Evolutionary conservation across 2,329 filamentous ascomycete species (phyloP).

Genomic region (Calycina marina): DNA sequence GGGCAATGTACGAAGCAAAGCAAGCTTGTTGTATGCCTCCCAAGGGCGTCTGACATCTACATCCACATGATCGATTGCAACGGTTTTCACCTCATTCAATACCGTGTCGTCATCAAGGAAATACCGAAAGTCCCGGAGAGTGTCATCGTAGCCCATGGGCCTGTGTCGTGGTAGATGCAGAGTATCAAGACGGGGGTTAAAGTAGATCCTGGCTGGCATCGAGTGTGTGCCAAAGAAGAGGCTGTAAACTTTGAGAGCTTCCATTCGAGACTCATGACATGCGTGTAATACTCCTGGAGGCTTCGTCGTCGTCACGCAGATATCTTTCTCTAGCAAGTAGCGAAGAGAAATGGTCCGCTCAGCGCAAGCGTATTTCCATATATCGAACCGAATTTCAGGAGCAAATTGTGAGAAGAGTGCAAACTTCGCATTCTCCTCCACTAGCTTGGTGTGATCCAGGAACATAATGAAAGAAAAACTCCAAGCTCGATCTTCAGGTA

Average conservation of each 20-base stretch:
- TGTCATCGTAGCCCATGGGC: conserved; percentile 22
- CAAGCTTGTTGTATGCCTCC: conserved; percentile 36
- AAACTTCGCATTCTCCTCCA: conserved; percentile 13
- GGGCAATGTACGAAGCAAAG: conserved; percentile 29
- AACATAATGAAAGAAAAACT: too few relatives aligned
- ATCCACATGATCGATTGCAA: conserved; percentile 33
- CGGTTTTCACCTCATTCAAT: conserved; percentile 23
- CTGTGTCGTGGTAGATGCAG: conserved; percentile 23
- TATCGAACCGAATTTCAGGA: conserved; percentile 18
- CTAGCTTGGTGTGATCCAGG: too few relatives aligned
- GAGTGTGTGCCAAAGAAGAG: conserved; percentile 25
- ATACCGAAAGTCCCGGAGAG: conserved; percentile 27
- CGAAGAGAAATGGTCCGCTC: conserved; percentile 17
- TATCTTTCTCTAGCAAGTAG: conserved; percentile 25
- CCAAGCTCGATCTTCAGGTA: too few relatives aligned
- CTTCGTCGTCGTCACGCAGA: conserved; percentile 25
- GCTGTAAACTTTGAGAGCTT: conserved; percentile 25
- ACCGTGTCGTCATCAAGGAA: conserved; percentile 22
- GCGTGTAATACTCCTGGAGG: conserved; percentile 28
- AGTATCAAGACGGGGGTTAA: conserved; percentile 18
- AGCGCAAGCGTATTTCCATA: conserved; percentile 16
- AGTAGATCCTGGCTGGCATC: conserved; percentile 13
- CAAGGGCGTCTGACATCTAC: conserved; percentile 30
- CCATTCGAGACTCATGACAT: conserved; percentile 28
- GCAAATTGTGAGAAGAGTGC: conserved; percentile 15